These are phyloP conservation scores for Colletotrichum tropicale DNA, from an alignment of 2,329 filamentous ascomycete species.

Conservation along the genomic window DNA sequence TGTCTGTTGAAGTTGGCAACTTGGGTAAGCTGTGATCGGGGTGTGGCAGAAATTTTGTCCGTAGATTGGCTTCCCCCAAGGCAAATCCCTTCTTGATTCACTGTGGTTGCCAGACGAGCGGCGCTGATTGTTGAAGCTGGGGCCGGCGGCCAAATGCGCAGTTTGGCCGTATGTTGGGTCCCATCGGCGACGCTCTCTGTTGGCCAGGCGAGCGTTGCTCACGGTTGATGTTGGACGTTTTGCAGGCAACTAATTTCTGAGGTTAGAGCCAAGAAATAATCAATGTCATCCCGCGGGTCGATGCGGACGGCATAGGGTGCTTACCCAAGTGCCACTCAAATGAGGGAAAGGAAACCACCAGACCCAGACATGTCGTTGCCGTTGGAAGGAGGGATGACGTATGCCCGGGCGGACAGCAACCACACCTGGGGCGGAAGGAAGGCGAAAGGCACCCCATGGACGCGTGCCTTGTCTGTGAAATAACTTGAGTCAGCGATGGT, in stretches of 20 bases:
- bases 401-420: background rate
- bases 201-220: background rate
- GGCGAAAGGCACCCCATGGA: background rate
- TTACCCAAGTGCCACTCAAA: background rate
- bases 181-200: background rate
- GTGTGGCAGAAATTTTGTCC: background rate
- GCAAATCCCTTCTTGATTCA: no score
- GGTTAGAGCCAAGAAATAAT: background rate
- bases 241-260: background rate
- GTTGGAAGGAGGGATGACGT: background rate
- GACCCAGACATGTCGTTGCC: background rate
- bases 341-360: background rate
- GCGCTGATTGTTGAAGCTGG: no score
- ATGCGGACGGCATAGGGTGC: background rate
- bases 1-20: background rate
- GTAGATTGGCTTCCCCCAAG: background rate
- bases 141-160: background rate
- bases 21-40: background rate
- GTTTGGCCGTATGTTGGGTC: background rate
- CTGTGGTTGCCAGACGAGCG: no score
- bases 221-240: fast-evolving
- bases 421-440: background rate
- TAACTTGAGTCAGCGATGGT: fast-evolving
- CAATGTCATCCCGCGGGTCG: background rate
- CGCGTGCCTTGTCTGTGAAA: background rate